Evolutionary conservation across 2,329 filamentous ascomycete species (phyloP).

Genomic region (Monilinia aucupariae): DNA sequence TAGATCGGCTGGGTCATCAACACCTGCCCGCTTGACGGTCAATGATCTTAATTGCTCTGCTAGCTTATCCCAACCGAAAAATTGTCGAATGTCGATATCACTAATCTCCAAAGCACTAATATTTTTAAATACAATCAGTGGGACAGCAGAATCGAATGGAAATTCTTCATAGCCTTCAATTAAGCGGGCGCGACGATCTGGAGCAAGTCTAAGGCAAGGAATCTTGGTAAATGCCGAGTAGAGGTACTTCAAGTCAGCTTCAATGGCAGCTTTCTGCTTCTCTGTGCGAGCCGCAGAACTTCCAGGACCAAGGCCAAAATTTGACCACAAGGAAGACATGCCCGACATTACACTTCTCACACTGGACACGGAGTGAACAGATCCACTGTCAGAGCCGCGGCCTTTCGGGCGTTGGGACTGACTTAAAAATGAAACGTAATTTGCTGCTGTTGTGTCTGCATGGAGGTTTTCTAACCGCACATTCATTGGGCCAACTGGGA

Average conservation of each 20-base stretch:
- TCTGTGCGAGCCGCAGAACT: constrained; percentile 78
- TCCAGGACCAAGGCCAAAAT: constrained; percentile 74
- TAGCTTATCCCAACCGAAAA: constrained; percentile 93
- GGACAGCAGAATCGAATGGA: constrained; percentile 94
- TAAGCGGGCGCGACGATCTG: constrained; percentile 85
- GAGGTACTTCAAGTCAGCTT: constrained; percentile 87
- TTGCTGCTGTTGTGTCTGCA: constrained; percentile 75
- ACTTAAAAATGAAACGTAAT: constrained; percentile 93
- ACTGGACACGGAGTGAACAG: constrained; percentile 92
- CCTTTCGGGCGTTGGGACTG: constrained; percentile 76
- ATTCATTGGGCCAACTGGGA: constrained; percentile 92
- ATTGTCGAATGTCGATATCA: constrained; percentile 93
- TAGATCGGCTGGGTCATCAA: constrained; percentile 87
- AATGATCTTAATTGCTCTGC: constrained; percentile 88
- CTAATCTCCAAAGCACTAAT: constrained; percentile 88
- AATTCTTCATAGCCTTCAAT: constrained; percentile 96
- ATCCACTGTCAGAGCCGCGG: constrained; percentile 75
- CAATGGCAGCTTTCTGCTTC: constrained; percentile 78
- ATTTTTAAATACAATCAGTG: constrained; percentile 96
- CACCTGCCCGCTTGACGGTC: constrained; percentile 76
- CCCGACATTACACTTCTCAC: constrained; percentile 96
- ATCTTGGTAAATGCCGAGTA: constrained; percentile 99
- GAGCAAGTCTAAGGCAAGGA: constrained; percentile 79
- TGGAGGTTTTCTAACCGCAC: constrained; percentile 92
- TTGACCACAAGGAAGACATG: constrained; percentile 90